These are phyloP conservation scores for Xylaria longipes DNA, from an alignment of 495 filamentous ascomycete species.

Conservation along the genomic window DNA sequence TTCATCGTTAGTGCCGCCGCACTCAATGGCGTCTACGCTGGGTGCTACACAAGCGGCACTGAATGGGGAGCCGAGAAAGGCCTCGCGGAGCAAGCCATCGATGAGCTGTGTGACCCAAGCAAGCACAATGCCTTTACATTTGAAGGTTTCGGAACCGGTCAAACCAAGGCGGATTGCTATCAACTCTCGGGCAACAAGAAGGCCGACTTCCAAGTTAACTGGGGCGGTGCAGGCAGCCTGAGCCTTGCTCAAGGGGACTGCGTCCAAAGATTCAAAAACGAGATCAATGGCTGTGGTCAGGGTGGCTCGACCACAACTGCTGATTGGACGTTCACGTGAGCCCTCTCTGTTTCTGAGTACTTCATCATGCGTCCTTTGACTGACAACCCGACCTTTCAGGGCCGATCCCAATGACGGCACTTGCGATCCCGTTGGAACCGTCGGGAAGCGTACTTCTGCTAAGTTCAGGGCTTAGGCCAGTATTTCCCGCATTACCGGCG, in stretches of 20 bases:
- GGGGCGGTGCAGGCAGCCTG: not conserved
- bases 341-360: not conserved
- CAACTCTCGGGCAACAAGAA: constrained; percentile 5
- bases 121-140: not conserved
- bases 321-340: constrained; percentile 9
- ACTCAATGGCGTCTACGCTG: not conserved
- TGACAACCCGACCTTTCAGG: not conserved
- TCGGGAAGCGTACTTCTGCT: not conserved
- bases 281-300: constrained; percentile 3
- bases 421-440: not conserved
- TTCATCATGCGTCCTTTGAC: not conserved
- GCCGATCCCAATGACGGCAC: not conserved
- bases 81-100: not conserved
- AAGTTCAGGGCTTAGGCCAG: not conserved
- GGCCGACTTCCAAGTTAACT: constrained; percentile 12
- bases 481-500: not conserved
- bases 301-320: not conserved
- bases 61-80: not conserved
- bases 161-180: not conserved
- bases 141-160: not conserved
- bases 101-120: not conserved
- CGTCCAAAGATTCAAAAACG: not conserved
- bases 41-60: not conserved
- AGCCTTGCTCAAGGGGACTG: not conserved
- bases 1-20: not conserved